Base-by-base conservation (phyloP, 495 filamentous ascomycete species). In the Penicillium maclennaniae region DNA sequence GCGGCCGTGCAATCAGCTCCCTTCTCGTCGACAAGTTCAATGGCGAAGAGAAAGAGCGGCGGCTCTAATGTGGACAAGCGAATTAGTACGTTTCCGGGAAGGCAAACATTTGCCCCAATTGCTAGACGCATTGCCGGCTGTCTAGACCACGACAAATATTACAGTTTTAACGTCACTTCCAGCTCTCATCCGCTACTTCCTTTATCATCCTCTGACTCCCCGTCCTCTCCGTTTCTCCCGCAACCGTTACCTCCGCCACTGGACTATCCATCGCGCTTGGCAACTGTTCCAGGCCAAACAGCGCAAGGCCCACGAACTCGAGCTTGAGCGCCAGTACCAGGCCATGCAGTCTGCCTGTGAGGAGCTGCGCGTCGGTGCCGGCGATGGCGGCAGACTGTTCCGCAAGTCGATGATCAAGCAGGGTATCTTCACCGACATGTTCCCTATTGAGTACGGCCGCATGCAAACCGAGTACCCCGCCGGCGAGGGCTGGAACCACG, bases 221-320 rank as follows among this genome's bases (percentile, higher is more conserved):
- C 84, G 88, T 3, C 91, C 92, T 3, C 81, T 97, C 56, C 83
- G 88, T 55, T 87, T 96, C 79, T 88, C 83, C 23, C 89, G 92
- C 56, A 87, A 87, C 74, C 87, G 93, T 49, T 81, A 83, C 74
- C 86, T 97, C 58, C 88, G 93, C 21, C 93, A 99, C 77, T 99
- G 95, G 93, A 96, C 93, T 47, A 97, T 99, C 76, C 92, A 97
- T 75, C 91, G 93, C 59, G 93, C 92, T 19, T 97, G 90, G 87
- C 76, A 87, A 53, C 69, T 95, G 40, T 83, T 83, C 72, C 82
- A 82, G 59, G 76, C 81, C 48, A 74, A 85, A 60, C 77, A 83
- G 68, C 83, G 83, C 44, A 74, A 76, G 34, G 68, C 67, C 41
- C 77, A 83, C 43, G 79, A 86, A 62, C 69, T 73, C 28, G 84